Conservation (phyloP, 2,329 filamentous ascomycete genomes). For the Neodidymelliopsis sp. region DNA sequence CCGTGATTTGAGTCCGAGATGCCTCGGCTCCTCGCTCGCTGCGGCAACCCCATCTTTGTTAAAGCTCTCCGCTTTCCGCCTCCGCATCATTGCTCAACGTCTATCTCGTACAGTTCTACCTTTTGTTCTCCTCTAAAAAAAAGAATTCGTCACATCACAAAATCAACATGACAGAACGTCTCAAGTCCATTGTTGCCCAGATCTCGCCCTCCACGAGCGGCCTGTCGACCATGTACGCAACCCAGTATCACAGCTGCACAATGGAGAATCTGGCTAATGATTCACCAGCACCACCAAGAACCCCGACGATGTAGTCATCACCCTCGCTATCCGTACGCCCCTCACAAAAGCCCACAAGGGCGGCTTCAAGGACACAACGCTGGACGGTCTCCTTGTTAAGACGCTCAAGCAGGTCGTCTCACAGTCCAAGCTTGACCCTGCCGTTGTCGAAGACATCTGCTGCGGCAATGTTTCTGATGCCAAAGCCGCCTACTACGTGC, state of each 20-base stretch:
- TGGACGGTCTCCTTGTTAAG: conserved; percentile 86
- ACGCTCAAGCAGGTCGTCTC: conserved; percentile 72
- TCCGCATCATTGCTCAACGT: conserved; percentile 15
- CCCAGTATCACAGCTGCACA: background rate
- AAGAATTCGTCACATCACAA: background rate
- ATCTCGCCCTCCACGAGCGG: conserved; percentile 76
- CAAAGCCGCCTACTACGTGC: conserved; percentile 89
- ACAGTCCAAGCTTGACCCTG: conserved; percentile 79
- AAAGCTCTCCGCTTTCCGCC: conserved; percentile 53
- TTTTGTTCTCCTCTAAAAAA: background rate
- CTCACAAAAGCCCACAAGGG: conserved; percentile 89
- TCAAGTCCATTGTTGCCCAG: conserved; percentile 88
- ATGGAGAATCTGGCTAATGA: conserved; percentile 16
- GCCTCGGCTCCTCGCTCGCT: conserved; percentile 45
- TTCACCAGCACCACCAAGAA: conserved; percentile 81
- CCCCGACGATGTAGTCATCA: conserved; percentile 96
- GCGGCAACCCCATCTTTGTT: conserved; percentile 55
- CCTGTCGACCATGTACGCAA: conserved; percentile 76
- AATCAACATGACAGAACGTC: conserved; percentile 69
- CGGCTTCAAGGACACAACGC: conserved; percentile 89
- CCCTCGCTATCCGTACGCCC: conserved; percentile 86
- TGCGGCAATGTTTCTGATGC: conserved; percentile 88
- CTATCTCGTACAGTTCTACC: background rate
- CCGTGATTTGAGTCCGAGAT: conserved; percentile 26
- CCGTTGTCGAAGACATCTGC: conserved; percentile 86